Base-by-base conservation (phyloP, 2,329 filamentous ascomycete genomes). In the Ophiocordyceps unilateralis region DNA sequence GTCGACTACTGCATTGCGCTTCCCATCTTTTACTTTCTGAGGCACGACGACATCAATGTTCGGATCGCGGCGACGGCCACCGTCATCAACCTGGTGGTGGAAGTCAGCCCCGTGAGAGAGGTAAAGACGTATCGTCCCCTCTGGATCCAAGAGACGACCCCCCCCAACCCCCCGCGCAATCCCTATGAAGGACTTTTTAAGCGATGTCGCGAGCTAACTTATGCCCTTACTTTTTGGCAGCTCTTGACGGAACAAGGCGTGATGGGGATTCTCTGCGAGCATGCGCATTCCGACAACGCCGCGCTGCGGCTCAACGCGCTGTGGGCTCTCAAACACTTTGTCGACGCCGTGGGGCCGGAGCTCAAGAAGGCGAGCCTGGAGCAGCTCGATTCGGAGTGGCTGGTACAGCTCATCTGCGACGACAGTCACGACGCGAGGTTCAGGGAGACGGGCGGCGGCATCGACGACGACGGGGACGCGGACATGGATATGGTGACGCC, bases 291-390 rank as follows among this genome's bases (percentile, higher is more conserved):
- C 1, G 70, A 74, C 40, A 83, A 89, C 53, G 74, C 82, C n/a
- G 76, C 79, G 40, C 67, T 96, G 43, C 77, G 86, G 21, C 69
- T 93, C 22, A 87, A 91, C 52, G 87, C 88, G 20, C 63, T 98
- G 2, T 98, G 91, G 89, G 86, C 87, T 6, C 65, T 98, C 45
- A 96, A 96, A 57, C 86, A 96, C 60, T 72, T 95, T 41, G 81
- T 93, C 3, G 73, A 83, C 48, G 78, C 77, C 20, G 76, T 83
- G 6, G 72, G 73, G 17, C 77, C 81, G 39, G 73, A 81, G 12
- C 66, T 83, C 50, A 93, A 91, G 61, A 81, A 81, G 53, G 72
- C 74, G 40, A 85, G 85, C 46, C 64, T 96, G 12, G 78, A 88
- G 41, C 78, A 83, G 53, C 69, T 96, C 4, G 79, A 78, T 9